These are phyloP conservation scores for Magnolia kwangsiensis DNA, from an alignment of 164 flowering plant genomes.

Conservation along the genomic window DNA sequence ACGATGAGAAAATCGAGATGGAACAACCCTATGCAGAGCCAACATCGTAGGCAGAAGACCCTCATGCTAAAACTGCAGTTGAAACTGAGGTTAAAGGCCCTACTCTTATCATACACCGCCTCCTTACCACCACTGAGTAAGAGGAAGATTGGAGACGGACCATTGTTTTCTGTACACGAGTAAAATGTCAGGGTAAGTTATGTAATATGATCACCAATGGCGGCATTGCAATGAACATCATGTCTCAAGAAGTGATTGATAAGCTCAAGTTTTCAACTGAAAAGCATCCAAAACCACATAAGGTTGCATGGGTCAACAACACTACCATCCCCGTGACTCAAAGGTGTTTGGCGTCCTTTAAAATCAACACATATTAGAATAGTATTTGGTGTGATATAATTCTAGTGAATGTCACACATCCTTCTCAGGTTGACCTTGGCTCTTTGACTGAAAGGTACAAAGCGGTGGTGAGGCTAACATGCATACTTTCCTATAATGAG, in stretches of 20 bases:
- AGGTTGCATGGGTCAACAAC: neutral
- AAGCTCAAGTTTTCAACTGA: neutral
- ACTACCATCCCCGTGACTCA: neutral
- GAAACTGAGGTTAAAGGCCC: too few species aligned
- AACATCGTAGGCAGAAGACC: too few species aligned
- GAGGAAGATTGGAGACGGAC: neutral
- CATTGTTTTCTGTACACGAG: neutral
- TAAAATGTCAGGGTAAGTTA: neutral
- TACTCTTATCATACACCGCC: too few species aligned
- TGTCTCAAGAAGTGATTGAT: neutral
- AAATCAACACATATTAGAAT: neutral
- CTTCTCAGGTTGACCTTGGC: neutral
- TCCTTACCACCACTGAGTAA: neutral
- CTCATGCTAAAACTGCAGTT: too few species aligned
- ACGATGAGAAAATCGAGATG: too few species aligned
- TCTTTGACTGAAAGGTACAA: neutral
- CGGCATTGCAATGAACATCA: neutral
- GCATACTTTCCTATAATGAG: neutral
- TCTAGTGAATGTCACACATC: neutral
- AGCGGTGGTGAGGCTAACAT: neutral
- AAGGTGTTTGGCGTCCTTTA: neutral
- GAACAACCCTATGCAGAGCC: too few species aligned
- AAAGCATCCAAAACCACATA: neutral
- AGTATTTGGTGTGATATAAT: neutral
- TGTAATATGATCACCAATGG: neutral